A percentile compares a stretch with the other conserved stretches of the same genome.
phyloP scores from a whole-genome alignment of 192 early-diverging fungal species.

The Chytriomyces confervae region DNA sequence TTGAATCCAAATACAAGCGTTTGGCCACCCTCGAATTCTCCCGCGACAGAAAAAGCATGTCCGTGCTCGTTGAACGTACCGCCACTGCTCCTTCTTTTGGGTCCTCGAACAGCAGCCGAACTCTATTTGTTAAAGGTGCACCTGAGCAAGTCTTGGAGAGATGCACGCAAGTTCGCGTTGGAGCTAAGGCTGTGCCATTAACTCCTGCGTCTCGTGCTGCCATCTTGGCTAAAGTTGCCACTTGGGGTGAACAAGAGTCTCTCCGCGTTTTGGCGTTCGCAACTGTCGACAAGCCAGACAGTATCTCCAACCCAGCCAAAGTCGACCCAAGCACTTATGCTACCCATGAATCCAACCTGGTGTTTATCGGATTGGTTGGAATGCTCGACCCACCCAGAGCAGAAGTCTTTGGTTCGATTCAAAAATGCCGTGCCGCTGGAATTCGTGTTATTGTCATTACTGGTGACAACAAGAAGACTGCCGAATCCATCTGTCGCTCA shows the following conservation, averaged over 20 bases:
- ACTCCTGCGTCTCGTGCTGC: slow-evolving; percentile 65
- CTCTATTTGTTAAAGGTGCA: slow-evolving; percentile 93
- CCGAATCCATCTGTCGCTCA: slow-evolving; percentile 91
- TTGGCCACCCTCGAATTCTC: slow-evolving; percentile 87
- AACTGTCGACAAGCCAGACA: slow-evolving; percentile 71
- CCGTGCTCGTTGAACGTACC: slow-evolving; percentile 71
- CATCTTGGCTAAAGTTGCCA: slow-evolving; percentile 60
- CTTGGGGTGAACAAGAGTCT: slow-evolving; percentile 75
- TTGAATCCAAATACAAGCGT: slow-evolving; percentile 65
- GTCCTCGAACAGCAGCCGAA: neutral
- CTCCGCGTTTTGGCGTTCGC: slow-evolving; percentile 94
- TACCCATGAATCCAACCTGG: slow-evolving; percentile 75
- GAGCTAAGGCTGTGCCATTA: slow-evolving; percentile 62
- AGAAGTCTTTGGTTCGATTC: slow-evolving; percentile 84
- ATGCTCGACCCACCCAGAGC: slow-evolving; percentile 98
- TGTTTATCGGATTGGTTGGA: slow-evolving; percentile 91
- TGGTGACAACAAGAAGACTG: slow-evolving; percentile 97
- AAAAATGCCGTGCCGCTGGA: slow-evolving; percentile 88
- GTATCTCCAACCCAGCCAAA: slow-evolving; percentile 66
- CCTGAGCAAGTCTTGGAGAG: slow-evolving; percentile 91
- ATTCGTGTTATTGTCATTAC: slow-evolving; percentile 99
- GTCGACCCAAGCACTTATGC: slow-evolving; percentile 62
- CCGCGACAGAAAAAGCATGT: slow-evolving; percentile 98
- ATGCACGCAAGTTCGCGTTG: slow-evolving; percentile 69
- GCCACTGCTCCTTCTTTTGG: slow-evolving; percentile 27